Base-by-base conservation (phyloP, 768 basidiomycete genomes). In the Pisolithus marmoratus region DNA sequence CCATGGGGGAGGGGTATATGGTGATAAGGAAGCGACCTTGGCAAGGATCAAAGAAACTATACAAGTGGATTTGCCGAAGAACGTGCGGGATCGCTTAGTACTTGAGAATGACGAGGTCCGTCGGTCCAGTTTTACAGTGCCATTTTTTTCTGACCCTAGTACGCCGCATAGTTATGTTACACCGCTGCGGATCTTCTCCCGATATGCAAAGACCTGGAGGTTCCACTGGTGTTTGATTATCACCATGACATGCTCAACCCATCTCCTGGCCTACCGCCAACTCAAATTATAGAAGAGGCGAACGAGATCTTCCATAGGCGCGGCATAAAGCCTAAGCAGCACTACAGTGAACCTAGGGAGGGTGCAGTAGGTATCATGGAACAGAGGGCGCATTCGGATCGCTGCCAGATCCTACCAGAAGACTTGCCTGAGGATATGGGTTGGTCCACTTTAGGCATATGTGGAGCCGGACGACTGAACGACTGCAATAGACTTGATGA, bases 81-180 rank as follows among this genome's bases (percentile, higher is more conserved):
- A 79, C 22, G 82, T 91, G 52, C 81, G 87, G 54, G 76, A 76
- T 14, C 76, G 94, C 42, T 65, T 94, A 20, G 93, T 92, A 2
- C 73, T 94, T n/a, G 94, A 97, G 69, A 97, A 96, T 54, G 94
- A 96, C 57, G 94, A 97, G 73, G 90, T 88, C 51, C 38, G 71
- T 61, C 31, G 46, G 15, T 15, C 15, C 34, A 34, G 34, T 34
- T 15, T 34, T 34, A 14, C 34, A 34, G 12, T 5, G 14, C 34
- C 34, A 15, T 14, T 12, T 14, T 2, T 29, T 29, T 29, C n/a
- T 34, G 12, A 34, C 34, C 34, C 5, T 34, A 34, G 34, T 34
- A 34, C 14, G 15, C 34, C 12, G 34, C 34, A 34, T 46, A 79
- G 76, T 60, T 96, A 57, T 95, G 92, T 61, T 96, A 94, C 67